These are phyloP conservation scores for Coemansia sp. DNA, from an alignment of 192 early-diverging fungal genomes.

Conservation along the genomic window DNA sequence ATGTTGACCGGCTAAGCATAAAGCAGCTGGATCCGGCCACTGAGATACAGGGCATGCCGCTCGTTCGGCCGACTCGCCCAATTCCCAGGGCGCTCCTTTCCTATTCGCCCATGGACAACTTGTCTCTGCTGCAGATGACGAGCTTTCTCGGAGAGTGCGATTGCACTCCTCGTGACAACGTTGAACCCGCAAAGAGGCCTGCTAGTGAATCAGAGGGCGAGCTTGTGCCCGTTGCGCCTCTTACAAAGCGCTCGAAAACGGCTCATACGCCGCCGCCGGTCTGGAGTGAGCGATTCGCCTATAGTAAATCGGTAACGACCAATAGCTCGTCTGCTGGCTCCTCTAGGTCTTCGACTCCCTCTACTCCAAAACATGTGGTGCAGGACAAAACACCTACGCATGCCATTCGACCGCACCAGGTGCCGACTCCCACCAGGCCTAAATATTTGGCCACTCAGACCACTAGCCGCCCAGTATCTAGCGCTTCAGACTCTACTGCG, in stretches of 20 bases:
- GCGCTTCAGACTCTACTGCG: neutral
- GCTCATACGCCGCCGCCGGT: neutral
- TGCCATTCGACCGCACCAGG: neutral
- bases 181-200: neutral
- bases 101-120: conserved; percentile 10
- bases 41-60: neutral
- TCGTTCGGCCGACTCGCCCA: neutral
- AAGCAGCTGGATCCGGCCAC: neutral
- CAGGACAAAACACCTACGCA: neutral
- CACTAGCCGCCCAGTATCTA: neutral
- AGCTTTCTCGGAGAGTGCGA: neutral
- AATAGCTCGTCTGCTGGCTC: neutral
- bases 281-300: neutral
- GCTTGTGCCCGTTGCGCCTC: neutral
- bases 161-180: neutral
- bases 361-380: neutral
- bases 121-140: conserved; percentile 7
- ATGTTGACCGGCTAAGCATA: conserved; percentile 8
- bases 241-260: neutral
- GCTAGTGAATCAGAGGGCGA: neutral
- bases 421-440: neutral
- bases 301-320: neutral
- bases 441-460: neutral
- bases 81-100: neutral
- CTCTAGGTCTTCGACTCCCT: neutral